Conservation (phyloP, 192 early-diverging fungal species). For the Backusella macrospora region DNA sequence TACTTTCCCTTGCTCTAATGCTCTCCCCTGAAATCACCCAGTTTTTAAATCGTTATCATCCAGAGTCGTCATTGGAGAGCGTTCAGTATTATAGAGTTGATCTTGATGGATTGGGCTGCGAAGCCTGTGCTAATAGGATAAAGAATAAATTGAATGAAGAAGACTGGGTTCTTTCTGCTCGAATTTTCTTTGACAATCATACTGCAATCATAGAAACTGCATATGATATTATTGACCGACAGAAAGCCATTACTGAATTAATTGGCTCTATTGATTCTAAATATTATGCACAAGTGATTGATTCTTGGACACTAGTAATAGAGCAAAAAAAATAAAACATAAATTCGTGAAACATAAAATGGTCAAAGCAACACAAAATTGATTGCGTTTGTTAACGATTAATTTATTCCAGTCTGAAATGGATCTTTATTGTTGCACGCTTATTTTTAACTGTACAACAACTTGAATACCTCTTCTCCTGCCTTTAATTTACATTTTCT, state of each 20-base stretch:
- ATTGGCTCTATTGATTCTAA: slow-evolving; percentile 20
- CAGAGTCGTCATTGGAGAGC: neutral
- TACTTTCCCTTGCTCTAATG: slow-evolving; percentile 40
- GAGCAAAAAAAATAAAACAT: slow-evolving; percentile 8
- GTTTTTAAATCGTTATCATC: slow-evolving; percentile 10
- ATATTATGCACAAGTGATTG: slow-evolving; percentile 21
- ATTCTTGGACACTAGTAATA: slow-evolving; percentile 11
- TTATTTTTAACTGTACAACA: slow-evolving; percentile 4
- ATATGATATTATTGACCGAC: too few species aligned
- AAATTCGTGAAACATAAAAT: neutral
- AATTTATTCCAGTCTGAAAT: slow-evolving; percentile 12
- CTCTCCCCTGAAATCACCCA: slow-evolving; percentile 48
- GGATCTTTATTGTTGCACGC: neutral
- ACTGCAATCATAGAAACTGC: slow-evolving; percentile 28
- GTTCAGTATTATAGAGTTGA: slow-evolving; percentile 33
- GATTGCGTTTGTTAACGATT: slow-evolving; percentile 7
- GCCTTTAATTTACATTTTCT: neutral
- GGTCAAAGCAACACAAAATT: slow-evolving; percentile 15
- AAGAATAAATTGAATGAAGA: slow-evolving; percentile 37
- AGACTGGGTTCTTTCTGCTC: slow-evolving; percentile 34
- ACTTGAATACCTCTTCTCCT: neutral
- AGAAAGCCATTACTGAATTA: neutral
- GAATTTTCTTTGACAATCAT: slow-evolving; percentile 45
- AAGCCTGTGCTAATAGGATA: slow-evolving; percentile 55
- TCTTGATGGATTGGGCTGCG: slow-evolving; percentile 52